Evolutionary conservation across 2,329 filamentous ascomycete species (phyloP).

Genomic region (Aspergillus brasiliensis): DNA sequence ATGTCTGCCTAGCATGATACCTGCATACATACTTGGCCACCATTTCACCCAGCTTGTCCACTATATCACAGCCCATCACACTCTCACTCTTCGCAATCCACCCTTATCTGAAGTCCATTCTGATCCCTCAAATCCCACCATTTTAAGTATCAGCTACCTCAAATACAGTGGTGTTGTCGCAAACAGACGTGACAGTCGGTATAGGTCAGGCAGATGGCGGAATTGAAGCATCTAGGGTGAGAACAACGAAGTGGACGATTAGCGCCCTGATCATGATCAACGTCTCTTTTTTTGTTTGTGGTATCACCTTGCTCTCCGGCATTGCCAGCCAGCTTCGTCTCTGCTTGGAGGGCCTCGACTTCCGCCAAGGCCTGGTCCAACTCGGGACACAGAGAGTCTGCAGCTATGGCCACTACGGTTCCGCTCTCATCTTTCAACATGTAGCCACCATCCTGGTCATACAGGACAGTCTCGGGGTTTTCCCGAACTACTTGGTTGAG

Average conservation of each 20-base stretch:
- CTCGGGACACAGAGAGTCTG: not conserved
- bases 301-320: not conserved
- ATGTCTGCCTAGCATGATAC: not conserved
- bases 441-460: constrained; percentile 9
- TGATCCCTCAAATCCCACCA: not conserved
- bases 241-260: not conserved
- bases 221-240: constrained; percentile 1
- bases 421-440: constrained; percentile 5
- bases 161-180: not conserved
- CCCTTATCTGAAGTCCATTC: not conserved
- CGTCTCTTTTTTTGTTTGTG: not conserved
- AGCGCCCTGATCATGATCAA: not conserved
- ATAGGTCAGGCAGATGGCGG: constrained; percentile 3
- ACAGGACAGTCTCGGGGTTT: not conserved
- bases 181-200: constrained; percentile 6
- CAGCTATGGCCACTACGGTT: not conserved
- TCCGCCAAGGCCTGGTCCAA: constrained; percentile 2
- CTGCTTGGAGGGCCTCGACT: not conserved
- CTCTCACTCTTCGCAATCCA: no score
- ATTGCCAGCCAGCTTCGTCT: not conserved
- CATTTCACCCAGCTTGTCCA: not conserved
- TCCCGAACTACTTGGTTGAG: not conserved
- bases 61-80: not conserved
- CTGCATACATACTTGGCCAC: not conserved
- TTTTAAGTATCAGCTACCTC: not conserved